Evolutionary conservation across 805 yeast species (phyloP), one percentile per base, ranked within the genome.

Genomic region (Saturnispora quitensis): DNA sequence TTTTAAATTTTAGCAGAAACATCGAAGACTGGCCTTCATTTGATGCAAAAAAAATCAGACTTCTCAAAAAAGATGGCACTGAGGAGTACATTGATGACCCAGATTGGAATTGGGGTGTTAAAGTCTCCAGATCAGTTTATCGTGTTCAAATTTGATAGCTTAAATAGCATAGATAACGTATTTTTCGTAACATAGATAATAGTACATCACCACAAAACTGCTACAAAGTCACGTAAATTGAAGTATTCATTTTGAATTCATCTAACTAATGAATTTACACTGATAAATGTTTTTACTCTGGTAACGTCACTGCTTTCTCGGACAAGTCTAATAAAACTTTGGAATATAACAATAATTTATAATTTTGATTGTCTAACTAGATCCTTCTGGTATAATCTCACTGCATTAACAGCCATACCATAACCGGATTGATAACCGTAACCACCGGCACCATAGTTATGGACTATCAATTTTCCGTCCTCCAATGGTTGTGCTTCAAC

Each of bases 361-460:
- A 43, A 27, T 8, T 43, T 43, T 8, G 35, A 25, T 8, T n/a
- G 45, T 27, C 34, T 43, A n/a, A n/a, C n/a, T 28, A 40, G 24
- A 24, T 52, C 43, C 34, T 58, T 44, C 13, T 55, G 46, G 20
- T 56, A 50, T 5, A 71, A 54, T 4, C 62, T 54, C 3, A 77
- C 78, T 4, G 81, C 83, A 51, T 64, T 63, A 47, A 64, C 58
- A 2, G 76, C 75, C 80, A 80, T 80, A 1, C 84, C 85, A 12
- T 73, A 68, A 1, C 86, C 86, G 1, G 84, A 76, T 62, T 80
- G 85, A 62, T 78, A 81, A 3, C 85, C 85, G 55, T 79, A 77
- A 0, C 85, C 86, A 53, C 78, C 67, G 15, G 83, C 81, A 40
- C 93, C 91, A 58, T 84, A 82, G 63, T 84, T 81, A 62, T 87